Base-by-base conservation (phyloP, 2,329 filamentous ascomycete species). In the Lasiodiplodia citricola region DNA sequence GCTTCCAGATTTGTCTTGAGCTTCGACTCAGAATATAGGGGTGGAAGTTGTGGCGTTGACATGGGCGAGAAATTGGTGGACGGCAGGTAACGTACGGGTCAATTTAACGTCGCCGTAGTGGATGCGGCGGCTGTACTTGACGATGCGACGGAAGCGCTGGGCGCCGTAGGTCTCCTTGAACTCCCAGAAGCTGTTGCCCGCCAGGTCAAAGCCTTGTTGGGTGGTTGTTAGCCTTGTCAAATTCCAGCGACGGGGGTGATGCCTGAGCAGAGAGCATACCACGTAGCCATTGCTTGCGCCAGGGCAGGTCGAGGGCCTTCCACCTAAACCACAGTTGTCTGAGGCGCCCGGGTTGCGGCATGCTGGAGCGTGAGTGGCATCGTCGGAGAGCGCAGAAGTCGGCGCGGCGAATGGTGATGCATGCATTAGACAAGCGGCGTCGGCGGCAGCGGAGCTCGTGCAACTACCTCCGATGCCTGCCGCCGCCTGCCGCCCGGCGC, bases 111-210 rank as follows among this genome's bases (percentile, higher is more conserved):
- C 88, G 68, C 83, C 82, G 73, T 85, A 85, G 74, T 89, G 86
- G 10, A 83, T 84, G 70, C 80, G 80, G 8, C 81, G 81, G 52
- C 80, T 81, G 72, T 86, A 87, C 72, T 87, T 83, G 68, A 89
- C 87, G 21, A 90, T 90, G 37, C 88, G 83, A 47, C 88, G 84
- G 70, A 83, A 82, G 54, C 87, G 84, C 51, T 81, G 79, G 50
- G 85, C 77, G 71, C 87, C 87, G 67, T 87, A 70, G 21, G 81
- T 79, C 74, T 89, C 87, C 74, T 86, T 87, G 78, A 90, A 90
- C 74, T 90, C 88, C 88, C 88, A 91, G 77, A 86, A 91, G 11
- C 88, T 90, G 78, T 90, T 90, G 70, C 88, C 88, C 23, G 83
- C 77, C 58, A 91, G 82, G 77, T 91, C 88, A 72, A 84, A 82